Evolutionary conservation across 257 asterid species (phyloP).

Genomic region (Verbascum thapsus): DNA sequence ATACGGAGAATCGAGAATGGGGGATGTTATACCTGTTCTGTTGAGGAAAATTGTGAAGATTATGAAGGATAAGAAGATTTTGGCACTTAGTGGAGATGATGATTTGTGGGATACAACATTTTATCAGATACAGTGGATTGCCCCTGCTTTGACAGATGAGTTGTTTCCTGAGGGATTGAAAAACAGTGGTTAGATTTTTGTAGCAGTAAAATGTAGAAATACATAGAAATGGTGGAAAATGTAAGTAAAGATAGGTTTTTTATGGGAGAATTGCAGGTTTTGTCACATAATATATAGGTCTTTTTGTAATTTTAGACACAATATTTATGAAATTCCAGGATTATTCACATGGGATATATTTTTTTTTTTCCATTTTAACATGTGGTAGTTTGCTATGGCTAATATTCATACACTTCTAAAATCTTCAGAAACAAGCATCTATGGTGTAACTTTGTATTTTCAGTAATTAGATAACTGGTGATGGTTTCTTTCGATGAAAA

Average conservation of each 20-base stretch:
- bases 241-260: no score
- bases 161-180: slow-evolving; percentile 64
- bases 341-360: no score
- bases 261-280: no score
- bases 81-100: slow-evolving; percentile 61
- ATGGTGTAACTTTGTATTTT: no score
- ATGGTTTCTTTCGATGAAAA: not conserved
- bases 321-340: no score
- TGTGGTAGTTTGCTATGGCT: no score
- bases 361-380: no score
- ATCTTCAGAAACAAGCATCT: slow-evolving; percentile 1
- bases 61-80: slow-evolving; percentile 73
- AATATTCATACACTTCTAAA: no score
- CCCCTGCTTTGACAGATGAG: slow-evolving; percentile 80
- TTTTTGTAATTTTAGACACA: no score
- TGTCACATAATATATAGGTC: no score
- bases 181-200: slow-evolving; percentile 5
- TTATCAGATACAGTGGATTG: slow-evolving; percentile 89
- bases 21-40: slow-evolving; percentile 56
- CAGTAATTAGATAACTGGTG: not conserved
- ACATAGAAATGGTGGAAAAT: no score
- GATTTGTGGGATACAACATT: slow-evolving; percentile 83
- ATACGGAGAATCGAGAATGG: slow-evolving; percentile 72
- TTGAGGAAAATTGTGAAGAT: slow-evolving; percentile 55
- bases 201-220: no score